phyloP scores from a whole-genome alignment of 495 filamentous ascomycete genomes.

The Penicillium tannophilum region DNA sequence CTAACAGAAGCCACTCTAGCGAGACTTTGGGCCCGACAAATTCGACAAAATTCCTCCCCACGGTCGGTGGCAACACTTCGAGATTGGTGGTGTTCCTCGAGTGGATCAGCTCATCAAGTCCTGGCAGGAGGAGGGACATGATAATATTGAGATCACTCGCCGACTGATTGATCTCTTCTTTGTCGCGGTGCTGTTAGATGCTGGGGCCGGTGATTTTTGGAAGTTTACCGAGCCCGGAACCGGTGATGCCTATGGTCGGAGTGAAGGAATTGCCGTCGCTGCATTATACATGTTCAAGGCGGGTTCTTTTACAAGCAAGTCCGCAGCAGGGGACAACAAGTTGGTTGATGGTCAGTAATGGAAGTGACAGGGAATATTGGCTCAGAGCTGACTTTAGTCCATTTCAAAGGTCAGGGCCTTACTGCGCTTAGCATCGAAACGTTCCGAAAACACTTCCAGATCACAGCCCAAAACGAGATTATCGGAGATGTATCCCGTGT shows the following conservation, averaged over 20 bases:
- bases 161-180: conserved; percentile 83
- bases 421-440: conserved; percentile 8
- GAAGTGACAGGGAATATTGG: not conserved
- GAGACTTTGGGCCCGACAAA: conserved; percentile 79
- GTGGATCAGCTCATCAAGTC: conserved; percentile 69
- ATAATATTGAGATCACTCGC: conserved; percentile 71
- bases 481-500: conserved; percentile 53
- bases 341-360: conserved; percentile 31
- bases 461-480: conserved; percentile 51
- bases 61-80: conserved; percentile 89
- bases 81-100: conserved; percentile 76
- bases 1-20: conserved; percentile 45
- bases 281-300: conserved; percentile 60
- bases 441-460: conserved; percentile 35
- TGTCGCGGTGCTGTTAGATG: conserved; percentile 87
- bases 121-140: conserved; percentile 62
- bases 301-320: conserved; percentile 44
- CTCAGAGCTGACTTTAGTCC: not conserved
- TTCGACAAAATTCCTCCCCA: conserved; percentile 75
- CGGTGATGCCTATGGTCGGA: conserved; percentile 49
- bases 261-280: conserved; percentile 62
- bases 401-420: conserved; percentile 4
- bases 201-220: conserved; percentile 82
- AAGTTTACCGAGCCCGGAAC: conserved; percentile 53
- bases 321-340: conserved; percentile 14